Base-by-base conservation (phyloP, 2,329 filamentous ascomycete species). In the Parafenestella ontariensis region DNA sequence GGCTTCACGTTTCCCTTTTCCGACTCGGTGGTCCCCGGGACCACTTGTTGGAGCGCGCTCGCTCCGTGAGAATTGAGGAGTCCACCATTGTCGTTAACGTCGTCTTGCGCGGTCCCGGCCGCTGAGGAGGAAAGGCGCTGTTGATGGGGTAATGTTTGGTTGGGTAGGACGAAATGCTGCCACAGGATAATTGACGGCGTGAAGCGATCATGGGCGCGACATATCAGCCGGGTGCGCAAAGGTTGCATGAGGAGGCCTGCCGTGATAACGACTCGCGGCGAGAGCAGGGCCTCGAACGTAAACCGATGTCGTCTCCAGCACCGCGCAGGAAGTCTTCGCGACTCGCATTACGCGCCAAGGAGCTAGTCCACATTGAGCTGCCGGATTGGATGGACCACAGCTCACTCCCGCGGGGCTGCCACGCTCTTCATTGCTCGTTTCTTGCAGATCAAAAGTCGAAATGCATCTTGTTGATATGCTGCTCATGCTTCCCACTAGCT, bases 181-280 rank as follows among this genome's bases (percentile, higher is more conserved):
- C 69, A 75, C 23, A 76, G 61, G 24, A 58, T 65, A 43, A 61
- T 52, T 13, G 72, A 64, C 8, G 70, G 70, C 47, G 58, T 63
- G 53, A 74, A 75, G 43, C 63, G 62, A 42, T 76, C 71, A 52
- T 62, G 61, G 31, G 73, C 69, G 56, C 66, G 64, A 59, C 74
- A 76, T 65, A 64, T 58, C 36, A 65, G 64, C 34, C 66, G 62
- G 28, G 53, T 40, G 42, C 51, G 61, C 44, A 60, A 58, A 42
- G 59, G 55, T 54, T 67, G 68, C 70, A 72, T 74, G 59, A 45
- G 53, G 57, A 64, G 53, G 52, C 52, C 43, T n/a, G 56, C 53
- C 42, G 50, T 20, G 36, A 37, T 40, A 52, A 45, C 49, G 40
- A 45, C 40, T 37, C 28, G 52, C 44, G 28, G 47, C 43, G 26